Evolutionary conservation across 805 yeast species (phyloP).

Genomic region (Debaryomyces castellii): DNA sequence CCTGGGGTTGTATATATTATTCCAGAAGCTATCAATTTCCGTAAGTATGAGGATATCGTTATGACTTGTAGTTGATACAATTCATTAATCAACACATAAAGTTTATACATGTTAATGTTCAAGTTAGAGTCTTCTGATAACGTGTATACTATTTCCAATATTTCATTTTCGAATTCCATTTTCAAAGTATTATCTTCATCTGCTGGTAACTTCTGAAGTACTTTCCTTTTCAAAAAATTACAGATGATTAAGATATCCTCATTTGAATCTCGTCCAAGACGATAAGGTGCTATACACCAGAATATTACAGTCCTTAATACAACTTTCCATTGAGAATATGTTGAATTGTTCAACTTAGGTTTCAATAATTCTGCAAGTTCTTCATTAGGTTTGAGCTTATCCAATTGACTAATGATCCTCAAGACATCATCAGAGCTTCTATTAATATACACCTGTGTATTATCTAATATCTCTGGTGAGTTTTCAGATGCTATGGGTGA

Average conservation of each 20-base stretch:
- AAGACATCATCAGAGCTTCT: constrained; percentile 29
- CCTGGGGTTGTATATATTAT: constrained; percentile 60
- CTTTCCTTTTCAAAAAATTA: constrained; percentile 43
- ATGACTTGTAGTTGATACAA: constrained; percentile 51
- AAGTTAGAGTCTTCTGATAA: constrained; percentile 25
- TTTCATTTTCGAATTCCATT: constrained; percentile 44
- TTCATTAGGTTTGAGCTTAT: constrained; percentile 27
- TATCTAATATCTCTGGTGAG: not conserved
- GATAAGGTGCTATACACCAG: constrained; percentile 42
- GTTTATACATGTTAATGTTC: constrained; percentile 19
- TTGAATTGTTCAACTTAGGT: constrained; percentile 13
- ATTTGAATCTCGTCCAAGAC: constrained; percentile 28
- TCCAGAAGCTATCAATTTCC: constrained; percentile 85
- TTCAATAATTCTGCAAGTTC: constrained; percentile 28
- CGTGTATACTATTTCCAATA: constrained; percentile 38
- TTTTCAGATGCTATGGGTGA: not conserved
- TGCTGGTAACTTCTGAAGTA: constrained; percentile 21
- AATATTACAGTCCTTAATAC: constrained; percentile 33
- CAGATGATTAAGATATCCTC: constrained; percentile 40
- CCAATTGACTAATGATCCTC: constrained; percentile 35
- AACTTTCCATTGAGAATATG: constrained; percentile 25
- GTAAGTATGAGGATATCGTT: constrained; percentile 63
- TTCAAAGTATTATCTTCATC: constrained; percentile 26
- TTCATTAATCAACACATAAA: constrained; percentile 52
- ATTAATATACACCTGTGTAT: constrained; percentile 20